phyloP scores from a whole-genome alignment of 331 rosid species.

The Malus hybrid region DNA sequence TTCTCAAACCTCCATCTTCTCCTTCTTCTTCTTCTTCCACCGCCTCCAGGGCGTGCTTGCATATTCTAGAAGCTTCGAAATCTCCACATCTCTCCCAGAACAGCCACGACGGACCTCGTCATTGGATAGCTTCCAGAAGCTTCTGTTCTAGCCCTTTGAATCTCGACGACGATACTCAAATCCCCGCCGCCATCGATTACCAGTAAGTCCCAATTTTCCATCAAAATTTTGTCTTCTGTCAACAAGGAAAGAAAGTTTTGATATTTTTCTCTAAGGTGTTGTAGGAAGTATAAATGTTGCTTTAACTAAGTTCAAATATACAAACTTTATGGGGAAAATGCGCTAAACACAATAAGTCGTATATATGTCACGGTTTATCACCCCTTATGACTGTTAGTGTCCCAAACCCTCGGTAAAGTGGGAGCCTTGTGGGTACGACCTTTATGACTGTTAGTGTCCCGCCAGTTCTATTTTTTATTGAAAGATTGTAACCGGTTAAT shows the following conservation, averaged over 20 bases:
- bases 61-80: constrained; percentile 30
- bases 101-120: constrained; percentile 4
- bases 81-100: background rate
- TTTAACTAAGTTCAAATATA: no score
- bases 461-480: no score
- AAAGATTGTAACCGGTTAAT: no score
- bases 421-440: no score
- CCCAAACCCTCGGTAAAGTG: no score
- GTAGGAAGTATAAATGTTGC: background rate
- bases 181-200: constrained; percentile 65
- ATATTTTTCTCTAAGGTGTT: background rate
- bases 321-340: no score
- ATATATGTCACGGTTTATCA: no score
- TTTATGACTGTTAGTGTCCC: no score
- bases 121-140: constrained; percentile 27
- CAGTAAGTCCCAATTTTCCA: constrained; percentile 22
- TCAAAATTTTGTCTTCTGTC: background rate
- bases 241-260: background rate
- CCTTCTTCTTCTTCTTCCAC: constrained; percentile 21
- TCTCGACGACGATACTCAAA: constrained; percentile 31
- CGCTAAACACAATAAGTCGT: no score
- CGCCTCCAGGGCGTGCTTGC: background rate
- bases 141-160: constrained; percentile 46
- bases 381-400: no score
- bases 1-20: constrained; percentile 19